These are phyloP conservation scores for Urtica urens DNA, from an alignment of 306 rosid genomes.

Conservation along the genomic window DNA sequence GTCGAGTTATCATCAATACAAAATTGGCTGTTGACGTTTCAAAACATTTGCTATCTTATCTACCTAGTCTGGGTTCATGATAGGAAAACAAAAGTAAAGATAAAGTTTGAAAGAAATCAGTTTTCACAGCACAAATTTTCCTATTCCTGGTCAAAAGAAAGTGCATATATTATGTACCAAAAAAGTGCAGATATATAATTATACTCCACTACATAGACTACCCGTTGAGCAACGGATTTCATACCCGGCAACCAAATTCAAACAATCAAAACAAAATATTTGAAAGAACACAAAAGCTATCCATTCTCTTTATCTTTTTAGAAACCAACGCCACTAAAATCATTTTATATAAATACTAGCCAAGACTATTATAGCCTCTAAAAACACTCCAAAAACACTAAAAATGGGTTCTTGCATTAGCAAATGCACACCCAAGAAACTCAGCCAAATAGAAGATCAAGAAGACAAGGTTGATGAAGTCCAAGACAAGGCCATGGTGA, in stretches of 20 bases:
- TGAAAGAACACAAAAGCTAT: conserved; percentile 25
- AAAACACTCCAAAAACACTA: background rate
- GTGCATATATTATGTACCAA: background rate
- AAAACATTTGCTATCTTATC: background rate
- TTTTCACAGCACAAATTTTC: background rate
- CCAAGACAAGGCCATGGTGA: conserved; percentile 38
- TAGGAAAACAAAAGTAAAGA: too few species aligned
- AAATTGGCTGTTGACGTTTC: background rate
- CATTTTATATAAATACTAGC: background rate
- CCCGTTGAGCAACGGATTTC: conserved; percentile 78
- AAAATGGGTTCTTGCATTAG: conserved; percentile 90
- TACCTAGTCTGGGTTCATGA: background rate
- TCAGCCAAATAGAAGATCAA: conserved; percentile 15
- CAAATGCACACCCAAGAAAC: conserved; percentile 55
- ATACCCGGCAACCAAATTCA: conserved; percentile 68
- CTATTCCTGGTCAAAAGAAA: too few species aligned
- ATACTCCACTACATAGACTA: conserved; percentile 9
- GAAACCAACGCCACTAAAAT: too few species aligned
- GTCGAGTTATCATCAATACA: too few species aligned
- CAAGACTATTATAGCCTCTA: background rate
- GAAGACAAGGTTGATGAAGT: conserved; percentile 1
- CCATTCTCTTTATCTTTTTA: conserved; percentile 10
- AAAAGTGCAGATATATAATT: background rate
- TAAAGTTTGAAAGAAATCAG: background rate
- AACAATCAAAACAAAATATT: conserved; percentile 17